A percentile compares a stretch with the other conserved stretches of the same genome.
phyloP scores from a whole-genome alignment of 176 grass and related monocot species.

The Cenchrus fungigraminus region DNA sequence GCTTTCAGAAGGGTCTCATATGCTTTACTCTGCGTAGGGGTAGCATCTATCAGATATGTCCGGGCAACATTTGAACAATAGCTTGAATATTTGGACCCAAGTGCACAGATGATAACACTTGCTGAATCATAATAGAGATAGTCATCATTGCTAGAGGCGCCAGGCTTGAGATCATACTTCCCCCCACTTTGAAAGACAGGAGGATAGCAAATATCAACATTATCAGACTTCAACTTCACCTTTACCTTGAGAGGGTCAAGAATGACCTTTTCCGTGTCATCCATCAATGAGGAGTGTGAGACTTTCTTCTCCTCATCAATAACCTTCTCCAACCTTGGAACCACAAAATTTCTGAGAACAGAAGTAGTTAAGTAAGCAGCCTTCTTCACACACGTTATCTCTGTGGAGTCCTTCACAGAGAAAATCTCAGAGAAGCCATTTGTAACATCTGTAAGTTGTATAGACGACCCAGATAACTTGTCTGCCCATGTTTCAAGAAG shows the following conservation, averaged over 20 bases:
- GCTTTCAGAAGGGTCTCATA: constrained; percentile 94
- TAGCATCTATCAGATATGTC: constrained; percentile 87
- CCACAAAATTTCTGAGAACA: constrained; percentile 90
- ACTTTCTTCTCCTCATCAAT: constrained; percentile 91
- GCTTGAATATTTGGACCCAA: constrained; percentile 78
- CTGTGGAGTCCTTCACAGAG: constrained; percentile 58
- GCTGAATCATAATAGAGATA: constrained; percentile 84
- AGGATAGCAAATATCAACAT: constrained; percentile 96
- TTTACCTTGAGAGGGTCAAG: constrained; percentile 79
- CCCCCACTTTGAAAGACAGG: constrained; percentile 95
- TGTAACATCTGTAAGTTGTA: constrained; percentile 71
- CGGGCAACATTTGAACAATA: constrained; percentile 95
- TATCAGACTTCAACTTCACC: constrained; percentile 85
- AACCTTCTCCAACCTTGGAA: constrained; percentile 83
- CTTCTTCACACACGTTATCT: constrained; percentile 72
- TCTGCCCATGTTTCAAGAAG: constrained; percentile 82
- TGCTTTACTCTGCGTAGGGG: constrained; percentile 63
- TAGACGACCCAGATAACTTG: constrained; percentile 57
- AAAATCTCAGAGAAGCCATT: constrained; percentile 79
- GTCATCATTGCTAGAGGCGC: constrained; percentile 86
- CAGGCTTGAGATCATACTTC: constrained; percentile 87
- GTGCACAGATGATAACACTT: constrained; percentile 89
- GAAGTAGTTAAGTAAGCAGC: constrained; percentile 81
- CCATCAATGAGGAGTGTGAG: constrained; percentile 82
- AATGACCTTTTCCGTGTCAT: constrained; percentile 86